Percentiles rank a stretch among this genome's conserved stretches.
phyloP scores from a whole-genome alignment of 345 rosid genomes.

The Cardamine occulta region DNA sequence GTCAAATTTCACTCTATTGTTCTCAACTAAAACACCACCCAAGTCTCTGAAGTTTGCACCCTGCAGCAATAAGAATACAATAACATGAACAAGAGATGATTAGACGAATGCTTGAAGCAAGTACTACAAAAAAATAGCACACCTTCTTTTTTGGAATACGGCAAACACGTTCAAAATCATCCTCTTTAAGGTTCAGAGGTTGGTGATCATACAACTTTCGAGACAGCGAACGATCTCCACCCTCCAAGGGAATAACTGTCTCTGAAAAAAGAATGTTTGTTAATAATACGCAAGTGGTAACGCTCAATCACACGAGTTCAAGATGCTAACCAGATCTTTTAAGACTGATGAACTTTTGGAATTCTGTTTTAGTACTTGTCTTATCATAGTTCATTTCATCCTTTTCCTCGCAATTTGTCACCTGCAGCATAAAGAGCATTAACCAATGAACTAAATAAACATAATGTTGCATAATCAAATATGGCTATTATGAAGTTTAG shows the following conservation, averaged over 20 bases:
- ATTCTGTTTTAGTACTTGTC: slow-evolving; percentile 31
- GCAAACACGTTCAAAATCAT: slow-evolving; percentile 43
- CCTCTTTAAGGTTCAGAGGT: slow-evolving; percentile 32
- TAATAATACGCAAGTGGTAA: background rate
- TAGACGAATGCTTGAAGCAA: background rate
- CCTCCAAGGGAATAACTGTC: background rate
- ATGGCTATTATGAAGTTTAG: background rate
- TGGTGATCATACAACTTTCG: slow-evolving; percentile 43
- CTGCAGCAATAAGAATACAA: slow-evolving; percentile 31
- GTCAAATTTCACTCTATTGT: slow-evolving; percentile 46
- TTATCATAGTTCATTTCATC: slow-evolving; percentile 40
- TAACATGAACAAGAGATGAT: background rate
- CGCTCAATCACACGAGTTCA: background rate
- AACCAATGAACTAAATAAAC: background rate
- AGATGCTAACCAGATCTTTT: slow-evolving; percentile 37
- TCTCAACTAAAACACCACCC: slow-evolving; percentile 46
- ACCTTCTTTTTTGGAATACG: slow-evolving; percentile 50
- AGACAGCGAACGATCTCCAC: slow-evolving; percentile 4
- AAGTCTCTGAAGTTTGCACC: slow-evolving; percentile 55
- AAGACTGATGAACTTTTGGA: slow-evolving; percentile 45
- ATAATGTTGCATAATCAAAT: background rate
- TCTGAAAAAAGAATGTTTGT: slow-evolving; percentile 20
- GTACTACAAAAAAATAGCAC: background rate
- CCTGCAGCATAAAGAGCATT: slow-evolving; percentile 34
- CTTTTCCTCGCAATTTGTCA: slow-evolving; percentile 26